Base-by-base conservation (phyloP, 1,139 yeast species). In the Sugiyamaella japonica region DNA sequence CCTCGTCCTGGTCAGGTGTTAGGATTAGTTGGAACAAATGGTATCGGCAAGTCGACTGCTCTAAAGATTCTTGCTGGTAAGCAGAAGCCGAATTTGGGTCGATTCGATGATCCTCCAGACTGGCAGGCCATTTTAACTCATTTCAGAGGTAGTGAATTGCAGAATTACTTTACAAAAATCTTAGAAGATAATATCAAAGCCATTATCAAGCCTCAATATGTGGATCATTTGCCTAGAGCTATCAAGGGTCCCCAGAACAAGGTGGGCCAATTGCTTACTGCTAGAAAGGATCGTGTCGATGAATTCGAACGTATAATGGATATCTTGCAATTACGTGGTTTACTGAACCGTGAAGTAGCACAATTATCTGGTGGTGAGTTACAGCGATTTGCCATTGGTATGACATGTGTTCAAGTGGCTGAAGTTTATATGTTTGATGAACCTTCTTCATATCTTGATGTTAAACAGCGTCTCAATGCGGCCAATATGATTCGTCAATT, bases 41-140 rank as follows among this genome's bases (percentile, higher is more conserved):
- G 99, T 89, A 93, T 93, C 69, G 99, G 99, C 67, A 93, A 93
- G 72, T 87, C 96, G 10, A 93, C 99, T n/a, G 99, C 99, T 9
- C 80, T 93, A 70, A 93, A 93, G 76, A 91, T 93, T 70, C 81
- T 93, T 65, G 96, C 98, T n/a, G 99, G 98, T 70, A 93, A 91
- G 74, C 95, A 91, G 73, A 93, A 91, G 75, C 99, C 99, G 62
- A 93, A 93, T 71, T 78, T 93, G 72, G 99, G 99, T 55, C 81
- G 85, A 67, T 93, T 79, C 70, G 98, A 91, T 63, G 86, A 88
- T 69, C 98, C 99, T 45, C 99, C 99, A 28, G 95, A 88, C 73
- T 93, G 99, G 99, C 87, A 86, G 71, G 98, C 89, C 57, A 89
- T 93, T 65, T 81, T 93, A 66, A 86, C 77, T 66, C 80, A 90